These are phyloP conservation scores for Suillus luteus DNA, from an alignment of 768 basidiomycete species.

Conservation along the genomic window DNA sequence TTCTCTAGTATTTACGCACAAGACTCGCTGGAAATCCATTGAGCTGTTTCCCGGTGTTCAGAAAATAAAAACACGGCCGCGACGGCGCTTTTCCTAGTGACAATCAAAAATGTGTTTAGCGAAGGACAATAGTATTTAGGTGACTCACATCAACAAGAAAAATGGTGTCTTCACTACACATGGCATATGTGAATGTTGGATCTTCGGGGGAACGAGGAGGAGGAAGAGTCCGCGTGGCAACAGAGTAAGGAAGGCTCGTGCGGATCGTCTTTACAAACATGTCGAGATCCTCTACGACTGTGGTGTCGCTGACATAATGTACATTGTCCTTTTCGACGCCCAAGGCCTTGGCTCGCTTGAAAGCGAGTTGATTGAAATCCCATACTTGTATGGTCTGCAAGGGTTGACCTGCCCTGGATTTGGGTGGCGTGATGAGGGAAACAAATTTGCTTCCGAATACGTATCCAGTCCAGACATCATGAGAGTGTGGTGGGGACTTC, in stretches of 20 bases:
- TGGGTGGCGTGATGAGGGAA: constrained; percentile 21
- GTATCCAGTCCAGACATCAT: constrained; percentile 56
- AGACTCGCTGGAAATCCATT: too few species aligned
- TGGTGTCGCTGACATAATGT: constrained; percentile 26
- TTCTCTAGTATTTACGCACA: too few species aligned
- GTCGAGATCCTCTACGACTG: constrained; percentile 24
- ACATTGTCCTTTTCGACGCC: constrained; percentile 1
- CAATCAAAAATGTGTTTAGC: background rate
- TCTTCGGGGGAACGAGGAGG: constrained; percentile 14
- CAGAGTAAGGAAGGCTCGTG: constrained; percentile 50
- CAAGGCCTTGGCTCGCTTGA: constrained; percentile 22
- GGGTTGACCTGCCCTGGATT: background rate
- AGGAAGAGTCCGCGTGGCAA: constrained; percentile 30
- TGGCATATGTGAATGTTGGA: constrained; percentile 31
- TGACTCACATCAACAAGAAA: constrained; percentile 50
- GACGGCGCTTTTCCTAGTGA: too few species aligned
- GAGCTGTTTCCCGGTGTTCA: too few species aligned
- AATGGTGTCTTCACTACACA: constrained; percentile 61
- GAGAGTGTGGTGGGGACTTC: constrained; percentile 36
- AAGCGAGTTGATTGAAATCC: constrained; percentile 53
- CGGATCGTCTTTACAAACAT: constrained; percentile 44
- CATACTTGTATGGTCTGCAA: constrained; percentile 40
- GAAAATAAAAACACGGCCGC: too few species aligned
- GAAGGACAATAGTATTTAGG: background rate
- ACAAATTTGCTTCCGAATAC: constrained; percentile 52